Conservation (phyloP, 306 rosid species). For the Trifolium fragiferum region DNA sequence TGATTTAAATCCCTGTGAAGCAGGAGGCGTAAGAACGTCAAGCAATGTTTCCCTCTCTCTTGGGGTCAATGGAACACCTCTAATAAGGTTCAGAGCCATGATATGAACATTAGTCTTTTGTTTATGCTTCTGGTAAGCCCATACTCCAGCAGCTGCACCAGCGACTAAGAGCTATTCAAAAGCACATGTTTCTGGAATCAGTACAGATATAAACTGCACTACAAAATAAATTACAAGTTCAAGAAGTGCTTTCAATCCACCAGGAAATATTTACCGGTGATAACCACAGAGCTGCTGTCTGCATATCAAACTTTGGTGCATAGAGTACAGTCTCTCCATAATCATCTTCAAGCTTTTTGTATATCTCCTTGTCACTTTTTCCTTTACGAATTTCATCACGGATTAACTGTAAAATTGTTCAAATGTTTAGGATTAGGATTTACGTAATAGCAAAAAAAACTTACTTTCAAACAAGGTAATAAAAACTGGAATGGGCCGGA, state of each 20-base stretch:
- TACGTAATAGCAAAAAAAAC: slow-evolving; percentile 21
- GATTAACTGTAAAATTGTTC: slow-evolving; percentile 64
- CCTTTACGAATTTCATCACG: slow-evolving; percentile 87
- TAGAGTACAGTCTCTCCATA: slow-evolving; percentile 88
- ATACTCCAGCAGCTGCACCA: slow-evolving; percentile 68
- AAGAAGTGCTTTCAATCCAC: slow-evolving; percentile 27
- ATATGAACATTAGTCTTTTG: slow-evolving; percentile 73
- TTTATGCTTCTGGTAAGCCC: slow-evolving; percentile 74
- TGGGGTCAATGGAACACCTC: slow-evolving; percentile 68
- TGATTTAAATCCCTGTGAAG: slow-evolving; percentile 52
- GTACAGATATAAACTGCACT: slow-evolving; percentile 15
- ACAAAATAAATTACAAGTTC: slow-evolving; percentile 26
- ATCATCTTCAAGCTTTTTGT: slow-evolving; percentile 76
- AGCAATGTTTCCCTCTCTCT: slow-evolving; percentile 87
- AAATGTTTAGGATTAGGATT: slow-evolving; percentile 33
- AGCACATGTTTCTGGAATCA: slow-evolving; percentile 41
- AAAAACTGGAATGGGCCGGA: neutral
- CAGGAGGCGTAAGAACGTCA: slow-evolving; percentile 76
- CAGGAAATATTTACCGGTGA: slow-evolving; percentile 61
- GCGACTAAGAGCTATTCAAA: slow-evolving; percentile 48
- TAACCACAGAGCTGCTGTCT: slow-evolving; percentile 92
- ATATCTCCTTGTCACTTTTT: slow-evolving; percentile 80
- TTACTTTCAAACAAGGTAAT: neutral
- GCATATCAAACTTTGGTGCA: slow-evolving; percentile 89
- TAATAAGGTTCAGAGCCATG: slow-evolving; percentile 81